Conservation (phyloP, 805 yeast genomes). For the Debaryomyces maramus region DNA sequence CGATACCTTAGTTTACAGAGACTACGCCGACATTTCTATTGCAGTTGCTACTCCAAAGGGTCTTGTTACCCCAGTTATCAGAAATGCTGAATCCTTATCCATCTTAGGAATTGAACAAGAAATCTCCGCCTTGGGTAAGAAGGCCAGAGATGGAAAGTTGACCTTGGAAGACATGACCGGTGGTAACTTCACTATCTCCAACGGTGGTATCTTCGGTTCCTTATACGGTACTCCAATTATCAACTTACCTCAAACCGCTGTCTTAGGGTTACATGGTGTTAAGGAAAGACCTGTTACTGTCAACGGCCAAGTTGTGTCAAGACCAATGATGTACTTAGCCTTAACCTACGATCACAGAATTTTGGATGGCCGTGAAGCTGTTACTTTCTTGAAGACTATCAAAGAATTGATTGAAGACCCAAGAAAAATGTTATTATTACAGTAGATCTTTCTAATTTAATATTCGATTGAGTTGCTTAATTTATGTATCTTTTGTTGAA, state of each 20-base stretch:
- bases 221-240: slow-evolving; percentile 97
- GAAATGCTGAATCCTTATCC: slow-evolving; percentile 91
- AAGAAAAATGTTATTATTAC: slow-evolving; percentile 80
- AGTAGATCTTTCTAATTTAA: neutral
- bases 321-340: slow-evolving; percentile 99
- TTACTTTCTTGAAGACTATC: slow-evolving; percentile 90
- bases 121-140: slow-evolving; percentile 75
- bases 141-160: slow-evolving; percentile 96
- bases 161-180: slow-evolving; percentile 99
- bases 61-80: slow-evolving; percentile 94
- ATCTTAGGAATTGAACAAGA: slow-evolving; percentile 89
- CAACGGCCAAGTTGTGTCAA: slow-evolving; percentile 90
- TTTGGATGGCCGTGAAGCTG: slow-evolving; percentile 98
- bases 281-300: slow-evolving; percentile 97
- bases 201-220: slow-evolving; percentile 99
- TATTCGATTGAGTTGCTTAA: too few relatives aligned
- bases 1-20: slow-evolving; percentile 93
- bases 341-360: slow-evolving; percentile 98
- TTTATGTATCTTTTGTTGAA: too few relatives aligned
- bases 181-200: slow-evolving; percentile 98
- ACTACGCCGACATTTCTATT: slow-evolving; percentile 90
- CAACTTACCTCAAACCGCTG: slow-evolving; percentile 98
- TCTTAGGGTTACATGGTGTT: slow-evolving; percentile 94
- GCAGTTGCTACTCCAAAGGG: slow-evolving; percentile 99
- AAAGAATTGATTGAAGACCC: slow-evolving; percentile 99